A percentile compares a stretch with the other conserved stretches of the same genome.
Conservation (phyloP, 2,329 filamentous ascomycete genomes). For the Didymella exigua region DNA sequence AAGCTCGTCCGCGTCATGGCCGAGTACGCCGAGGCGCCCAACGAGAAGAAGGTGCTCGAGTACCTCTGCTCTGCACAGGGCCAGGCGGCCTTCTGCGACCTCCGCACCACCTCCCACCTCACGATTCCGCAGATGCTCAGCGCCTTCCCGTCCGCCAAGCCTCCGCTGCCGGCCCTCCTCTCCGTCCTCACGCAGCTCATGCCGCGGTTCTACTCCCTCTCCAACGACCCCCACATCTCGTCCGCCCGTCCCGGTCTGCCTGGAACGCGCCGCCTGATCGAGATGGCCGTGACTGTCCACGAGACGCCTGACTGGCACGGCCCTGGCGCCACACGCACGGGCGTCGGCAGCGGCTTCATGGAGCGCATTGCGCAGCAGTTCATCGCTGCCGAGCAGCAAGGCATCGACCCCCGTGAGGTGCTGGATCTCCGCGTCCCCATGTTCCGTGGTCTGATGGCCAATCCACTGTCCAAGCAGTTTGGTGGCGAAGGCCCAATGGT, state of each 20-base stretch:
- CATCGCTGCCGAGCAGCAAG: conserved; percentile 67
- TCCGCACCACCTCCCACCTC: conserved; percentile 85
- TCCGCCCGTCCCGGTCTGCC: conserved; percentile 71
- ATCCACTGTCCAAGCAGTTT: conserved; percentile 90
- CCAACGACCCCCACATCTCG: conserved; percentile 88
- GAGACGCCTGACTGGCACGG: conserved; percentile 79
- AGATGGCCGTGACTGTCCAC: conserved; percentile 96
- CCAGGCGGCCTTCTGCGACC: conserved; percentile 88
- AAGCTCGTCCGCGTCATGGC: conserved; percentile 81
- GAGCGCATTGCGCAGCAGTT: conserved; percentile 80
- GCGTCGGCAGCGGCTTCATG: conserved; percentile 91
- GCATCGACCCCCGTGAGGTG: conserved; percentile 52
- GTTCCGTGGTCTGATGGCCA: conserved; percentile 98
- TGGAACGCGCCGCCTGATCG: conserved; percentile 75
- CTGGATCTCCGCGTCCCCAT: conserved; percentile 82
- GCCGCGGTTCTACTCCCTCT: conserved; percentile 98
- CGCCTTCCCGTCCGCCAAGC: conserved; percentile 90
- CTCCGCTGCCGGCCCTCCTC: conserved; percentile 81
- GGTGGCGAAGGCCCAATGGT: conserved; percentile 96
- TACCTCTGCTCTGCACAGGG: conserved; percentile 90
- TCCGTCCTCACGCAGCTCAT: conserved; percentile 85
- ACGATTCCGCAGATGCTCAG: conserved; percentile 83
- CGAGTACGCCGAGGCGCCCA: conserved; percentile 77
- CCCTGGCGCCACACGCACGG: conserved; percentile 67
- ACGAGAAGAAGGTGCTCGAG: conserved; percentile 86